Conservation (phyloP, 2,329 filamentous ascomycete genomes). For the Alternaria burnsii region DNA sequence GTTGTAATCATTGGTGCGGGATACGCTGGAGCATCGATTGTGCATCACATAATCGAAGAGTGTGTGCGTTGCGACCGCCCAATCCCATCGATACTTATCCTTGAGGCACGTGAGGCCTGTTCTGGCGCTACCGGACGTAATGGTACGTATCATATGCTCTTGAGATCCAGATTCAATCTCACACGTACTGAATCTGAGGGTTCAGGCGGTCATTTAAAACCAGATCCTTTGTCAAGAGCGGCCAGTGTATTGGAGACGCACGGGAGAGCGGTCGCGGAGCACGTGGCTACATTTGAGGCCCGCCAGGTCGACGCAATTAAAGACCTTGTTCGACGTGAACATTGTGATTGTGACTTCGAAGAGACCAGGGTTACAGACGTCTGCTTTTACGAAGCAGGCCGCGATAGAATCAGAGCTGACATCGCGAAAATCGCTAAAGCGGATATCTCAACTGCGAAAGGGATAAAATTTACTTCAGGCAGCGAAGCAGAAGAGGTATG, state of each 20-base stretch:
- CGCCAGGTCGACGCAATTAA: slow-evolving; percentile 18
- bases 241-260: slow-evolving; percentile 17
- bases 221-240: slow-evolving; percentile 50
- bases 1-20: slow-evolving; percentile 25
- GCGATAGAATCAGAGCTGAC: slow-evolving; percentile 15
- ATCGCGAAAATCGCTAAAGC: slow-evolving; percentile 10
- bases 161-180: neutral
- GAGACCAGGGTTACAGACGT: slow-evolving; percentile 21
- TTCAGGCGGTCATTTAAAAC: slow-evolving; percentile 22
- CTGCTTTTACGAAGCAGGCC: slow-evolving; percentile 10
- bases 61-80: neutral
- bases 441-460: slow-evolving; percentile 16
- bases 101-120: slow-evolving; percentile 62
- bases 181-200: neutral
- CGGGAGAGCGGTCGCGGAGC: slow-evolving; percentile 18
- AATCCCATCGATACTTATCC: slow-evolving; percentile 26
- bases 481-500: slow-evolving; percentile 20
- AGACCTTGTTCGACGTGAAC: slow-evolving; percentile 16
- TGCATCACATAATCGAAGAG: slow-evolving; percentile 21
- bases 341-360: slow-evolving; percentile 23
- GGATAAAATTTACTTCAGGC: slow-evolving; percentile 9
- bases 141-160: slow-evolving; percentile 47
- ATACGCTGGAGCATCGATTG: slow-evolving; percentile 22
- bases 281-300: slow-evolving; percentile 23
- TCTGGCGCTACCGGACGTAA: slow-evolving; percentile 65